Evolutionary conservation across 305 asterid species (phyloP).

Genomic region (Fraxinus albicans): DNA sequence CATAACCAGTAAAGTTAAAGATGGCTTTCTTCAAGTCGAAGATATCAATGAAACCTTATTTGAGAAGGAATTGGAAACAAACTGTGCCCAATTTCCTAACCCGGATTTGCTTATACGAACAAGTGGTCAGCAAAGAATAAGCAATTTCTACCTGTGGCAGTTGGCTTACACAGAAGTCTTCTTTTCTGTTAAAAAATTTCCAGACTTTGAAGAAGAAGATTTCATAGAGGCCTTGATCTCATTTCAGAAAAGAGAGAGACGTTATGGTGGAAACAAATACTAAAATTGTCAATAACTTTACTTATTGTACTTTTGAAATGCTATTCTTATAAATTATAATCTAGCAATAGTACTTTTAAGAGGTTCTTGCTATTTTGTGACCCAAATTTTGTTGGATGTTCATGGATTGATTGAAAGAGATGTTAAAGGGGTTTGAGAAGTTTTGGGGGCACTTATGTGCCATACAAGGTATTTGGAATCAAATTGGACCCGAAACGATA

Average conservation of each 20-base stretch:
- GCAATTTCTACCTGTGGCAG: constrained; percentile 41
- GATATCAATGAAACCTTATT: constrained; percentile 24
- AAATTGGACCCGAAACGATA: no score
- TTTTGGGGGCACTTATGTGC: no score
- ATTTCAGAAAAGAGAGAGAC: constrained; percentile 15
- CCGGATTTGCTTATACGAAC: constrained; percentile 37
- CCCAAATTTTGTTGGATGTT: no score
- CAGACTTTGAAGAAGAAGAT: constrained; percentile 30
- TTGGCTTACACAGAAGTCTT: constrained; percentile 33
- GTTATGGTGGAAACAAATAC: neutral
- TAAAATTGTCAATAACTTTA: neutral
- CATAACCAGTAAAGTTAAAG: constrained; percentile 29
- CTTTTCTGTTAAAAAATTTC: constrained; percentile 23
- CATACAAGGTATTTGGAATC: no score
- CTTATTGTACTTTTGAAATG: no score
- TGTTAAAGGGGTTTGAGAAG: no score
- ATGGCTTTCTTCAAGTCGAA: constrained; percentile 19
- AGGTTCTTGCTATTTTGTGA: no score
- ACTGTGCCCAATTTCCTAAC: constrained; percentile 16
- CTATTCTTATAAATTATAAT: no score
- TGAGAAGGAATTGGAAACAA: constrained; percentile 25
- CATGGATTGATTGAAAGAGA: no score
- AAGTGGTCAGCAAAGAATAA: constrained; percentile 36
- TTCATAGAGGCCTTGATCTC: constrained; percentile 8
- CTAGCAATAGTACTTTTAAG: no score